These are phyloP conservation scores for Anastatica hierochuntica DNA, from an alignment of 345 rosid species.

Conservation along the genomic window DNA sequence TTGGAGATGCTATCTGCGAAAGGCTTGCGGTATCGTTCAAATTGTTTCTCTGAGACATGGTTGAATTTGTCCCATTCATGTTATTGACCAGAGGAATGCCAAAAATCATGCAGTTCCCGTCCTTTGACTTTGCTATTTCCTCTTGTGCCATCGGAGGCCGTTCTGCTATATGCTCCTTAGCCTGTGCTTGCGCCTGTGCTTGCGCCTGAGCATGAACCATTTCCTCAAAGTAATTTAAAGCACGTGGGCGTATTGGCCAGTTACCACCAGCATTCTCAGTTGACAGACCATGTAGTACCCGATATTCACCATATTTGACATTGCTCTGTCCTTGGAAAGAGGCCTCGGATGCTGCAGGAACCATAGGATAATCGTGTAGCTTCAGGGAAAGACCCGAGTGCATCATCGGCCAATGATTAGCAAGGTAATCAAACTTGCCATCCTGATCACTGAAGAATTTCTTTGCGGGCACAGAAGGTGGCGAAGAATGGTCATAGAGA, in stretches of 20 bases:
- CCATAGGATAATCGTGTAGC: constrained; percentile 30
- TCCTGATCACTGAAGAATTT: constrained; percentile 35
- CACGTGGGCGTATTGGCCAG: constrained; percentile 45
- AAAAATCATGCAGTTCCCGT: constrained; percentile 58
- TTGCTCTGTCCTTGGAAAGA: constrained; percentile 33
- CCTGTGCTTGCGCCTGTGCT: constrained; percentile 10
- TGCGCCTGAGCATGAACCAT: constrained; percentile 30
- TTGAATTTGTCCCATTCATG: constrained; percentile 26
- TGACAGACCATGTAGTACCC: constrained; percentile 29
- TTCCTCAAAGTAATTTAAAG: constrained; percentile 33
- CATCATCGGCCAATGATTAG: constrained; percentile 43
- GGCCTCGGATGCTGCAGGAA: constrained; percentile 29
- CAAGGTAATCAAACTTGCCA: constrained; percentile 34
- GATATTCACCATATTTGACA: constrained; percentile 36
- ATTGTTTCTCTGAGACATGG: constrained; percentile 18
- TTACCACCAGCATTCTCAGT: constrained; percentile 37
- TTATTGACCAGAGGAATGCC: constrained; percentile 53
- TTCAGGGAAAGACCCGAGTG: constrained; percentile 42
- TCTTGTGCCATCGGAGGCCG: constrained; percentile 29
- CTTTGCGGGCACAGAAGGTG: constrained; percentile 23
- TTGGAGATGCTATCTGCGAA: constrained; percentile 12
- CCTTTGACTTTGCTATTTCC: constrained; percentile 9
- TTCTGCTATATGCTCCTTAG: constrained; percentile 27
- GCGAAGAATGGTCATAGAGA: constrained; percentile 29
- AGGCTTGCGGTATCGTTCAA: constrained; percentile 7